phyloP scores from a whole-genome alignment of 208 protist species.

The Phytomonas serpens region DNA sequence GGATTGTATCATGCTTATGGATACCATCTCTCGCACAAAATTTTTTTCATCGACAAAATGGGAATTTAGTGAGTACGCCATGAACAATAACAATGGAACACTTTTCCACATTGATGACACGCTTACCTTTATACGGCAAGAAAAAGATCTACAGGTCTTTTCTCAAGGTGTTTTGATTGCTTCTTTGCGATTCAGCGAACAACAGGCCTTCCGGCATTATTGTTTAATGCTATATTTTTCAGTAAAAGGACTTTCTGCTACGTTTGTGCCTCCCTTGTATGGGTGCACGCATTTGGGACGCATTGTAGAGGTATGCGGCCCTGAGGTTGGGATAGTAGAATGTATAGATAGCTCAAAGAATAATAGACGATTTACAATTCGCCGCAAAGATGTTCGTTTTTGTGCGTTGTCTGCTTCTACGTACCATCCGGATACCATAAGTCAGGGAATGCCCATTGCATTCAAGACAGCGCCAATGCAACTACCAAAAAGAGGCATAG shows the following conservation, averaged over 20 bases:
- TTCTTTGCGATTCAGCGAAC: slow-evolving; percentile 17
- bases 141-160: slow-evolving; percentile 31
- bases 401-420: slow-evolving; percentile 53
- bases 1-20: slow-evolving; percentile 44
- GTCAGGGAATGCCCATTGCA: slow-evolving; percentile 39
- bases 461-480: slow-evolving; percentile 53
- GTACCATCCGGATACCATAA: slow-evolving; percentile 12
- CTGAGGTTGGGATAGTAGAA: slow-evolving; percentile 69
- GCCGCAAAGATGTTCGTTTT: slow-evolving; percentile 61
- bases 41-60: slow-evolving; percentile 27
- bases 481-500: slow-evolving; percentile 44
- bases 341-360: slow-evolving; percentile 9
- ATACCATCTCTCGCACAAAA: slow-evolving; percentile 47
- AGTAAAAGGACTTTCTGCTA: slow-evolving; percentile 52
- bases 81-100: slow-evolving; percentile 23
- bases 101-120: slow-evolving; percentile 80
- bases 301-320: slow-evolving; percentile 39
- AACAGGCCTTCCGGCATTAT: slow-evolving; percentile 24
- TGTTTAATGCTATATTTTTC: slow-evolving; percentile 68
- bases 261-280: slow-evolving; percentile 63
- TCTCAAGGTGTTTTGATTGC: slow-evolving; percentile 30
- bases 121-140: slow-evolving; percentile 45
- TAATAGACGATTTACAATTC: slow-evolving; percentile 30
- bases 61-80: slow-evolving; percentile 32
- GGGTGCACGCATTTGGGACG: slow-evolving; percentile 62